Evolutionary conservation across 768 basidiomycete genomes (phyloP).

Genomic region (Pulveroboletus sp.): DNA sequence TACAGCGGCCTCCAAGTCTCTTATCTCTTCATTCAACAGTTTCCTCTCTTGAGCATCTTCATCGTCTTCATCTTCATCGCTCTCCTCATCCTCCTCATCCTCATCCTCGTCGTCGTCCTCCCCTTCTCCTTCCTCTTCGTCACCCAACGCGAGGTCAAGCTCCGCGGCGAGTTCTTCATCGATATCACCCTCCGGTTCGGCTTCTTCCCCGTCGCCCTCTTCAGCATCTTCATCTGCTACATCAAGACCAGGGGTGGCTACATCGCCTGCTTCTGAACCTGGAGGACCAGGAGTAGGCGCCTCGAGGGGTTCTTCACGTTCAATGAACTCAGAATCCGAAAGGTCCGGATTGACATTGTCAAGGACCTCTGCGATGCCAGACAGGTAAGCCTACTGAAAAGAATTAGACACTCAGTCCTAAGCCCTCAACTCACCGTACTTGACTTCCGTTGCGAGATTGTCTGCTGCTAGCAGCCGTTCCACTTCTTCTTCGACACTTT

Average conservation of each 20-base stretch:
- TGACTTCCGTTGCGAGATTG: constrained; percentile 64
- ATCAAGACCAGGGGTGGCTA: constrained; percentile 49
- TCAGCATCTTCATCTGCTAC: constrained; percentile 57
- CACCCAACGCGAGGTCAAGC: constrained; percentile 75
- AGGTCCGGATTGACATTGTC: constrained; percentile 90
- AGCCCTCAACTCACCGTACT: constrained; percentile 53
- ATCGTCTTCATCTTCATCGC: constrained; percentile 75
- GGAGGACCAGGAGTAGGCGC: constrained; percentile 66
- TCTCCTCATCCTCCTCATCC: constrained; percentile 45
- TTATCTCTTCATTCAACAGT: constrained; percentile 82
- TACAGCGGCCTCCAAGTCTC: constrained; percentile 84
- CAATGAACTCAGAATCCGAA: constrained; percentile 84
- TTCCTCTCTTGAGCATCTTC: constrained; percentile 75
- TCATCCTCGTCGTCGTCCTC: constrained; percentile 75
- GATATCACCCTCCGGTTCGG: constrained; percentile 71
- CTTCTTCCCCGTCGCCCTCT: constrained; percentile 54
- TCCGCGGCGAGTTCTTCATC: constrained; percentile 88
- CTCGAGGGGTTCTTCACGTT: constrained; percentile 55
- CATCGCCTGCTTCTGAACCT: constrained; percentile 64
- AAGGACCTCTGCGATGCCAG: constrained; percentile 55
- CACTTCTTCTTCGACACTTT: constrained; percentile 91
- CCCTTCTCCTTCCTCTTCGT: constrained; percentile 59
- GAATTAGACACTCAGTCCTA: neutral
- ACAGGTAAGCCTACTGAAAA: constrained; percentile 1
- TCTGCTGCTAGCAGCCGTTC: constrained; percentile 83